Evolutionary conservation across 768 basidiomycete genomes (phyloP), one percentile per base, ranked within the genome.

Genomic region (Favolaschia claudopus): DNA sequence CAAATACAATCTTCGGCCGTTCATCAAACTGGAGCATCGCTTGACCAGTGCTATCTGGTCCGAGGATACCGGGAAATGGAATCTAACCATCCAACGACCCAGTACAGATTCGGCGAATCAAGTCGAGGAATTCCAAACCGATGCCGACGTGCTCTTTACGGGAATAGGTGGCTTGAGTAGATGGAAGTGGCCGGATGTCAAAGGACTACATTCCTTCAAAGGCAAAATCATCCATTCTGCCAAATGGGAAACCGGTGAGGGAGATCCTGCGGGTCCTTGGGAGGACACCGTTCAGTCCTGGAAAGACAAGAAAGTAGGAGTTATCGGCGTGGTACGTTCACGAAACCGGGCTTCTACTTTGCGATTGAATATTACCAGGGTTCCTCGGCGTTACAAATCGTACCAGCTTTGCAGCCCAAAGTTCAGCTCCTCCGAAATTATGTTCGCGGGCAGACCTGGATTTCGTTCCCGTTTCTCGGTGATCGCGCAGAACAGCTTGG

Each of bases 131-230:
- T 76, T 85, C 38, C 80, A 82, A 24, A 86, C 88, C 60, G 75
- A 68, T 1, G 82, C 80, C 2, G 87, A 89, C 57, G 74, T 89
- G 0, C 74, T 89, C 32, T 78, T 90, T 46, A 82, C 81, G 14
- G 82, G 79, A n/a, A 69, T 82, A 19, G 87, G 87, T 5, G 62
- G 62, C 12, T 68, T 88, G 40, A 85, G 83, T 45, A 71, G 84
- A 7, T 89, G 87, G 87, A 75, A 79, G 25, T 89, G 87, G 89
- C 89, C 89, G 3, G 80, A 86, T 39, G 88, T 90, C 39, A 69
- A 75, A 9, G 88, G 87, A 4, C 68, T 89, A 27, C 71, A 83
- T 15, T 74, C 70, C 8, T 91, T 86, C 71, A 73, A 80, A 58
- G 89, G 89, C 5, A 77, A 73, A 46, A 69, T 89, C 14, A 71